Conservation (phyloP, 768 basidiomycete species). For the Paxillus ammoniavirescens region DNA sequence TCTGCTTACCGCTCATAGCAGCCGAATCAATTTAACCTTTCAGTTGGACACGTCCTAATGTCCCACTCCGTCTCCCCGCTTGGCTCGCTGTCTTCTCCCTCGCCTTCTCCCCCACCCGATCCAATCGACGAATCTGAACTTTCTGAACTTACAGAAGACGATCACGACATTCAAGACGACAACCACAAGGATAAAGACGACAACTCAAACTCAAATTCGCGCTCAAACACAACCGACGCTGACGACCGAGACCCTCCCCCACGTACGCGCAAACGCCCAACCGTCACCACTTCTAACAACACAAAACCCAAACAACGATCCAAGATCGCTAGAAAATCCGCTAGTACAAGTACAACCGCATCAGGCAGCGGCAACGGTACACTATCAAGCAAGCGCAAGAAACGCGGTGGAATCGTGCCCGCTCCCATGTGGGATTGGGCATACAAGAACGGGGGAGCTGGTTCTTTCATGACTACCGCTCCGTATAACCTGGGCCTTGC, state of each 20-base stretch:
- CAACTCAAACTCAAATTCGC: constrained; percentile 5
- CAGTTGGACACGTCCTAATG: constrained; percentile 9
- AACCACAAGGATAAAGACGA: constrained; percentile 25
- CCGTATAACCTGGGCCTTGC: constrained; percentile 4
- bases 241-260: constrained; percentile 15
- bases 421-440: constrained; percentile 89
- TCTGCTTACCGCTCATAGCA: background rate
- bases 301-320: constrained; percentile 13
- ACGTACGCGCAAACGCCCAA: constrained; percentile 11
- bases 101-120: constrained; percentile 52
- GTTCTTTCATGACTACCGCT: constrained; percentile 15
- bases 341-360: background rate
- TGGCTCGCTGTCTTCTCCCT: constrained; percentile 67
- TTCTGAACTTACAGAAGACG: constrained; percentile 82
- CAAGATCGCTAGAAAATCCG: constrained; percentile 2
- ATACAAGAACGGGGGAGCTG: constrained; percentile 40
- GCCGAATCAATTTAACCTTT: background rate
- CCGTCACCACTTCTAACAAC: background rate
- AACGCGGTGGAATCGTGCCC: constrained; percentile 69
- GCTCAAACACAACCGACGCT: constrained; percentile 4
- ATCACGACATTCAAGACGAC: constrained; percentile 51
- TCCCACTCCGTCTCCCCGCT: constrained; percentile 37
- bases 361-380: constrained; percentile 7
- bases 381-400: constrained; percentile 37
- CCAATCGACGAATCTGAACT: constrained; percentile 65